phyloP scores from a whole-genome alignment of 306 rosid species.

The Hippophae gyantsensis region DNA sequence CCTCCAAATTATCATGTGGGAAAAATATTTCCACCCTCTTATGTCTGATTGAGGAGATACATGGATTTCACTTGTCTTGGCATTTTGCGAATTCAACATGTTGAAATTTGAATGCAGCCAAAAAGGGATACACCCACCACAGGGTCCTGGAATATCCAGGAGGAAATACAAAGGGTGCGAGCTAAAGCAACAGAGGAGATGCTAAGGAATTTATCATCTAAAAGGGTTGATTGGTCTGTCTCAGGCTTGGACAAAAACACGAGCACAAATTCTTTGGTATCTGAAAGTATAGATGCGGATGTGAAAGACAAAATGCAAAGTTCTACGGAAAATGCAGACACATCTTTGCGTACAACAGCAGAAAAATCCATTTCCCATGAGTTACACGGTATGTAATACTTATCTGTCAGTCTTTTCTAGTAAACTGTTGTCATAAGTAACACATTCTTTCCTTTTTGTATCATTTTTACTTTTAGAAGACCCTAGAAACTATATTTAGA shows the following conservation, averaged over 20 bases:
- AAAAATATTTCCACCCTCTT: no score
- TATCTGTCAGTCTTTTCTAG: constrained; percentile 16
- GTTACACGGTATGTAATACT: constrained; percentile 32
- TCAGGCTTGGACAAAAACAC: constrained; percentile 33
- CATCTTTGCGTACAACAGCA: constrained; percentile 27
- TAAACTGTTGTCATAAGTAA: constrained; percentile 5
- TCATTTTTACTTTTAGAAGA: constrained; percentile 6
- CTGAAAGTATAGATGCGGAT: constrained; percentile 33
- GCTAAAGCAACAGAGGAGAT: constrained; percentile 90
- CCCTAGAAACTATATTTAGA: constrained; percentile 11
- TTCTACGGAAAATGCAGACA: constrained; percentile 21
- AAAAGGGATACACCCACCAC: constrained; percentile 54
- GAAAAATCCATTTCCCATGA: constrained; percentile 21
- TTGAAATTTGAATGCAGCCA: constrained; percentile 41
- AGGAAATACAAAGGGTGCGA: constrained; percentile 86
- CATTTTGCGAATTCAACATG: background rate
- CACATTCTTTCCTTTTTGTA: background rate
- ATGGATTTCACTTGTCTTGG: no score
- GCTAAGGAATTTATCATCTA: constrained; percentile 68
- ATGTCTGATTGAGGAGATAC: no score
- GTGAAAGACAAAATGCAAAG: constrained; percentile 25
- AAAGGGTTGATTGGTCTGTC: constrained; percentile 59
- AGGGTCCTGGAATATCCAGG: constrained; percentile 95
- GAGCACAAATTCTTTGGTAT: constrained; percentile 25
- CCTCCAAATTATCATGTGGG: no score